Base-by-base conservation (phyloP, 306 rosid genomes). In the Trichosanthes cucumerina region DNA sequence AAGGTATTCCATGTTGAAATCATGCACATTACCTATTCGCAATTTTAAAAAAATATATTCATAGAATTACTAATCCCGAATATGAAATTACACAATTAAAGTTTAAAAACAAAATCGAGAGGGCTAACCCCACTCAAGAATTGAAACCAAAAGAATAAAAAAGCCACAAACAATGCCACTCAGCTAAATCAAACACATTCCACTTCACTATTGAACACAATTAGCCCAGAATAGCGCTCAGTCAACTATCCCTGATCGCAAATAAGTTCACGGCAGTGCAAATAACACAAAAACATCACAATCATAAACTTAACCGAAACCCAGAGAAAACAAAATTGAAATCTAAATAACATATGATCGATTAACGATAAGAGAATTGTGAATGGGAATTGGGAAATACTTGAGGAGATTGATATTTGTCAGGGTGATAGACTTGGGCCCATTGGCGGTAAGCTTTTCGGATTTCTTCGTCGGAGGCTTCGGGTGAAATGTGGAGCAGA, bases 351-450 rank as follows among this genome's bases (percentile, higher is more conserved):
- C 4, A 0, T 16, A 31, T 10, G 50, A 28, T 72, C 77, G 13
- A 28, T 72, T 24, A 28, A 72, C 41, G 7, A 72, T 28, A 26
- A 72, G 39, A 72, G 41, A 26, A 44, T 28, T 72, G 65, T 76
- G 53, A 34, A 39, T 10, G 33, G 12, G 14, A 44, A 57, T 16
- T 26, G 38, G 28, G 33, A 65, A 43, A 49, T 88, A 93, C 98
- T 28, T 89, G 93, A 58, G 93, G 91, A 72, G 92, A 83, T 88
- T 87, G 99, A 85, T 91, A 90, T 80, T 95, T 95, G 53, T 95
- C 99, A 13, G 99, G 99, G 74, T 95, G 99, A 76, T 95, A 95
- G 18, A 81, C 87, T 84, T 95, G 99, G 4, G 99, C 97, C 99
- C 99, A 92, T 82, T 95, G 99, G 59, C 97, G 92, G 85, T 95